Evolutionary conservation across 331 rosid genomes (phyloP), one percentile per base, ranked within the genome.

Genomic region (Arachis monticola): DNA sequence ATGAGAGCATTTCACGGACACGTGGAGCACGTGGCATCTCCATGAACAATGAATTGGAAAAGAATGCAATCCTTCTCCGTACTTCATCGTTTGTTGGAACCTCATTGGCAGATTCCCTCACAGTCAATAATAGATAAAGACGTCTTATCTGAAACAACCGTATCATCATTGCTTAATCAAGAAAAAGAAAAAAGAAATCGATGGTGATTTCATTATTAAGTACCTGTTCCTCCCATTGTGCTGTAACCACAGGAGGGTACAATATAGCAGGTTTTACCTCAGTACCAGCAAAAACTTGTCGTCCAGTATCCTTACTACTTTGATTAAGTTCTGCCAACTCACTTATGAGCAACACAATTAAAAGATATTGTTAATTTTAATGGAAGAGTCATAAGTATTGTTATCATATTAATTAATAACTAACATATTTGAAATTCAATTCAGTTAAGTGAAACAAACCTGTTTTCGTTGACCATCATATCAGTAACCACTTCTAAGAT

Each of bases 201-300:
- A 35, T 41, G 70, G 11, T 55, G 48, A 8, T 58, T 65, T 22
- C 35, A 65, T 8, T 61, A 52, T 12, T 61, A 69, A 56, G 55
- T 79, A 90, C 97, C 96, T 95, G 97, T 74, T 95, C 97, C 83
- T 92, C 97, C 97, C 93, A 95, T 74, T 90, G 95, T 53, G 99
- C 91, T 30, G 99, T 90, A 74, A 88, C 90, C 74, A 77, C 58
- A 47, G 98, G 97, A 70, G 99, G 99, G 80, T 82, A 95, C 55
- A 72, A 64, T 82, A 94, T 81, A 32, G 99, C 90, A 60, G 99
- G 97, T 82, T 64, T 88, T 13, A 85, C 77, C 78, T 90, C 96
- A 35, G 89, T 88, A 57, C 99, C 99, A 69, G 96, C 96, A 82
- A 95, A 95, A 83, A 87, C 90, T 81, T 90, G 97, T 66, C 78